Evolutionary conservation across 805 yeast species (phyloP).

Genomic region (Metschnikowia kunwiensis): DNA sequence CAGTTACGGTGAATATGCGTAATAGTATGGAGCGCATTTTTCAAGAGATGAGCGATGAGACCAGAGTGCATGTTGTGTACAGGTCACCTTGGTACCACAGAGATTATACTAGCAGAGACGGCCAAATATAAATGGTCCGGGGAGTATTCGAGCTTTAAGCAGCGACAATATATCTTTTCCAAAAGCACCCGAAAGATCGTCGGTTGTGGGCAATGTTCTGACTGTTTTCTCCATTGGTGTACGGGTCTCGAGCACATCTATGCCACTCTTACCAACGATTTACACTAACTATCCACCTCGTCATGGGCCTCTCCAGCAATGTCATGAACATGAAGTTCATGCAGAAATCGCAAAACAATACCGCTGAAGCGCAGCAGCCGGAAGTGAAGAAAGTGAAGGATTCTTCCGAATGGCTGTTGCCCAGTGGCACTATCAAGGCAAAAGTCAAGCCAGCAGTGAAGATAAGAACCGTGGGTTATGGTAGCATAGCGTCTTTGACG

Average conservation of each 20-base stretch:
- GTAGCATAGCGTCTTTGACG: conserved; percentile 28
- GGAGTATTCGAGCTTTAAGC: too few species aligned
- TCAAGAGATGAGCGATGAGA: conserved; percentile 19
- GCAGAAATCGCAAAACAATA: conserved; percentile 39
- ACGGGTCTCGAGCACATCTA: not conserved
- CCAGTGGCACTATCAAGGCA: conserved; percentile 26
- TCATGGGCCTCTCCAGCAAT: conserved; percentile 49
- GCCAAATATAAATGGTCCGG: too few species aligned
- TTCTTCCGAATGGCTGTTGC: conserved; percentile 50
- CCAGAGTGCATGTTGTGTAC: conserved; percentile 1
- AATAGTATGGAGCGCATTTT: conserved; percentile 9
- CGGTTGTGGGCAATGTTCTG: too few species aligned
- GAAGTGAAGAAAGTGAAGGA: conserved; percentile 43
- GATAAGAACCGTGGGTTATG: conserved; percentile 40
- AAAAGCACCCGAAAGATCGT: not conserved
- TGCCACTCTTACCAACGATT: not conserved
- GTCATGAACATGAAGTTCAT: conserved; percentile 80
- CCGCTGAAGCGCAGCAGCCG: conserved; percentile 24
- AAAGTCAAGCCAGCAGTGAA: conserved; percentile 22
- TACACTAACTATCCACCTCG: not conserved
- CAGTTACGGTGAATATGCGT: too few species aligned
- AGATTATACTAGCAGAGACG: too few species aligned
- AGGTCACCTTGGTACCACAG: not conserved
- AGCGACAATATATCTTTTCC: too few species aligned
- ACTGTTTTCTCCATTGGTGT: too few species aligned